These are phyloP conservation scores for Oryza longistaminata DNA, from an alignment of 176 grass and related monocot genomes.

Conservation along the genomic window DNA sequence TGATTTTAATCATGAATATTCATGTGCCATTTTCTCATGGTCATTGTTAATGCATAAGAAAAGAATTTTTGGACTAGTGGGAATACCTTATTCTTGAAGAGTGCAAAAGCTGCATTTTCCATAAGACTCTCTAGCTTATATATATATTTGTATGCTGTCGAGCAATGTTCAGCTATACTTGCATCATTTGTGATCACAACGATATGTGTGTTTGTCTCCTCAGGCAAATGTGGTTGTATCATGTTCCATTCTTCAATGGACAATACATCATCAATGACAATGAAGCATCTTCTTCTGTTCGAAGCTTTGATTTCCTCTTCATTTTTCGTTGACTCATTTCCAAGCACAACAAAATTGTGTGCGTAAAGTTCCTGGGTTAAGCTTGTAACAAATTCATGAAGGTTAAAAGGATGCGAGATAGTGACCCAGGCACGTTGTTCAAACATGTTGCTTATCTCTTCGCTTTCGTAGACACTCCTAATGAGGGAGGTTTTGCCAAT, in stretches of 20 bases:
- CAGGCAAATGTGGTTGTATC: not conserved
- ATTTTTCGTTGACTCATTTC: not conserved
- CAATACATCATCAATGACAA: constrained; percentile 27
- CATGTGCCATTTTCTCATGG: too few species aligned
- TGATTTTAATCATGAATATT: too few species aligned
- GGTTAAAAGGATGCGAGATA: not conserved
- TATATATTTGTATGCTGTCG: not conserved
- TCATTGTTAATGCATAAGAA: too few species aligned
- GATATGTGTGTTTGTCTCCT: not conserved
- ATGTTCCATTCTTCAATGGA: not conserved
- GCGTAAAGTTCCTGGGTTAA: not conserved
- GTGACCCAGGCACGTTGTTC: not conserved
- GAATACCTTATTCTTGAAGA: constrained; percentile 7
- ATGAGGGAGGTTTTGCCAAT: not conserved
- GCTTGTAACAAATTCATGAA: not conserved
- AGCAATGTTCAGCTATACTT: not conserved
- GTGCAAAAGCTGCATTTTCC: not conserved
- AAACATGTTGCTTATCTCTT: not conserved
- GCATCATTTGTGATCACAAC: not conserved
- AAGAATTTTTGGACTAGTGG: not conserved
- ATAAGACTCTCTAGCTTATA: not conserved
- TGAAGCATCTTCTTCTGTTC: not conserved
- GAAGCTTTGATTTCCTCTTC: not conserved
- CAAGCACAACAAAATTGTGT: not conserved
- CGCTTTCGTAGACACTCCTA: not conserved